Evolutionary conservation across 1,284 basidiomycete genomes (phyloP).

Genomic region (Ustilago loliicola): DNA sequence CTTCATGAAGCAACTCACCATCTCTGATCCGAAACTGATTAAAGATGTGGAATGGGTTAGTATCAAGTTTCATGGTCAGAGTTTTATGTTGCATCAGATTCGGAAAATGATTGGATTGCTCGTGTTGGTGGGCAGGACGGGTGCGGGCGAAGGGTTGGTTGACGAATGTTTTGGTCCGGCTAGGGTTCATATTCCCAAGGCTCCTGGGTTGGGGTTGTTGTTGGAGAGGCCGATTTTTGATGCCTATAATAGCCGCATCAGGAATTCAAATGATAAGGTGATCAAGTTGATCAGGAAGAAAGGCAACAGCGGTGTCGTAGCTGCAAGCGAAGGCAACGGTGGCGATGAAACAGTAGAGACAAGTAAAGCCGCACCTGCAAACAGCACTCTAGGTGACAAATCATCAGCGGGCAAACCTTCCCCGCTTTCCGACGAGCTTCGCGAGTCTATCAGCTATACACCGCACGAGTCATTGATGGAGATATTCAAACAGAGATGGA

Average conservation of each 20-base stretch:
- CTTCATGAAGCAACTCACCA: constrained; percentile 71
- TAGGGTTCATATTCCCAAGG: constrained; percentile 91
- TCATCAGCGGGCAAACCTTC: constrained; percentile 7
- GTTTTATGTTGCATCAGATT: constrained; percentile 97
- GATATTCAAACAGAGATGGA: constrained; percentile 64
- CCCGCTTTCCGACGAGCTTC: constrained; percentile 36
- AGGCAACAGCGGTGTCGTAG: constrained; percentile 15
- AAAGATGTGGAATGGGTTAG: constrained; percentile 95
- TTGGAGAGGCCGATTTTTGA: constrained; percentile 91
- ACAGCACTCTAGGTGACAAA: constrained; percentile 2
- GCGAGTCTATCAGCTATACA: constrained; percentile 52
- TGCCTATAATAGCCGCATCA: constrained; percentile 79
- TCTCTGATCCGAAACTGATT: constrained; percentile 75
- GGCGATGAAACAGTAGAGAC: not conserved
- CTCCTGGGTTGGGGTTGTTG: constrained; percentile 93
- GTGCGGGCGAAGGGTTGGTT: constrained; percentile 58
- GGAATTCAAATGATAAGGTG: constrained; percentile 59
- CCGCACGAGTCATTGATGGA: constrained; percentile 51
- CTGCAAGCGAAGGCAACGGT: not conserved
- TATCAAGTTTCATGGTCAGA: constrained; percentile 93
- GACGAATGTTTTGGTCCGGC: constrained; percentile 76
- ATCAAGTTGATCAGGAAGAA: constrained; percentile 71
- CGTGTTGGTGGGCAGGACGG: constrained; percentile 74
- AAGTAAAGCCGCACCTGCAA: not conserved
- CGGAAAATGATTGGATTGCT: constrained; percentile 96